Base-by-base conservation (phyloP, 768 basidiomycete genomes). In the Leccinum barrowsii region DNA sequence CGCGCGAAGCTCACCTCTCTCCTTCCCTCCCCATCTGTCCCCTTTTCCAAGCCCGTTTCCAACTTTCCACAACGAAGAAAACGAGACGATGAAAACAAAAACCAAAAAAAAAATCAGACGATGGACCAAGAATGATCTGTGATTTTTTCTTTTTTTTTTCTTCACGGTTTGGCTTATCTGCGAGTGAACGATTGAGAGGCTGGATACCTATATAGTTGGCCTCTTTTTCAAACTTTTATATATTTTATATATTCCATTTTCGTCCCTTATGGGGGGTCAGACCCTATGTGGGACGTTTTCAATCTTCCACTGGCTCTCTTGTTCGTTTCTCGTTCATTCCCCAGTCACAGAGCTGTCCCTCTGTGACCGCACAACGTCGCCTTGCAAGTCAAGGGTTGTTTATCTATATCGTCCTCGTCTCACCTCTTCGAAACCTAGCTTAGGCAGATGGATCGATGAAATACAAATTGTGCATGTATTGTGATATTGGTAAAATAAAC, bases 141-240 rank as follows among this genome's bases (percentile, higher is more conserved):
- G 53, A 7, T 17, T 30, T 11, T 30, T 11, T 11, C 17, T 37
- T 17, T 7, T 7, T 17, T 59, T 49, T 57, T 5, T 12, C 13
- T 13, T 42, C 10, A 11, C 42, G 8, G n/a, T 42, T 42, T 42
- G 11, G 5, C n/a, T 42, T 50, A 56, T 61, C 44, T 62, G 59
- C 63, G 59, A 64, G 67, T 64, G 2, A 28, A 28, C 28, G 28
- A 60, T 65, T 24, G 51, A 56, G 62, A 64, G 70, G 68, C 62
- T 61, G 62, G 64, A 71, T 71, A 71, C 68, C 70, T 66, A 67
- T 72, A 63, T 66, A 66, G 63, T 71, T 71, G 22, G 60, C 69
- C 66, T 63, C 4, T 32, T 12, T 4, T 32, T 32, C 32, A 32
- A 4, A 12, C 17, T 40, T 8, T 24, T 4, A 6, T 26, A 22